Evolutionary conservation across 768 basidiomycete species (phyloP), one percentile per base, ranked within the genome.

Genomic region (Rhizopogon sp.): DNA sequence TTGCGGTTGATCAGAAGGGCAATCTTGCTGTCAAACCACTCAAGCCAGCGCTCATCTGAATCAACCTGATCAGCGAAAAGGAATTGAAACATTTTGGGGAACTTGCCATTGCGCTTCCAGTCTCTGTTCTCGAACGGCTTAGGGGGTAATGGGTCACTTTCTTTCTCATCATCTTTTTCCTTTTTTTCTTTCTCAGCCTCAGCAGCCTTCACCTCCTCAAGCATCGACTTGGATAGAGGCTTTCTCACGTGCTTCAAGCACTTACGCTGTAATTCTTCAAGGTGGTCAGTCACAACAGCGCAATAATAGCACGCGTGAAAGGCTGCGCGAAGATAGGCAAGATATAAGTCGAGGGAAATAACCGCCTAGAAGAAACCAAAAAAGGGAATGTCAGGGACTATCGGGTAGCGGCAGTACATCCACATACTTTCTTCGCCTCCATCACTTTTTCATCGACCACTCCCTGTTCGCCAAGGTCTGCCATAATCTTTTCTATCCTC

Each of bases 281-380:
- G 74, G 76, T 93, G 93, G 74, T 96, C 88, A 69, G 87, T 88
- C 62, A 91, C 83, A 68, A 92, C 85, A 64, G 88, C 87, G 79
- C 97, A 99, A 75, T 99, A 99, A 75, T 96, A 99, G 82, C 97
- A 97, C 66, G 91, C 86, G 81, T 93, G 81, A 73, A 88, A 94
- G 53, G 90, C 95, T 68, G 85, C 80, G 62, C 97, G 91, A 66
- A 99, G 76, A 74, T 97, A 98, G 50, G 88, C 87, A 70, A 98
- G 77, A 72, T 93, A 93, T 70, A 96, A 76, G 76, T 99, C 97
- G 71, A 98, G 81, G 64, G 89, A 81, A 64, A 94, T 76, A 65
- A 83, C 80, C 63, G 84, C 83, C 90, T 93, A 67, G 39, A 63
- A 56, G 33, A 52, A 64, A 40, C 54, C 52, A 70, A 64, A 57